A percentile compares a stretch with the other conserved stretches of the same genome.
phyloP scores from a whole-genome alignment of 352 stramenopile species.

The Globisporangium perplexum region DNA sequence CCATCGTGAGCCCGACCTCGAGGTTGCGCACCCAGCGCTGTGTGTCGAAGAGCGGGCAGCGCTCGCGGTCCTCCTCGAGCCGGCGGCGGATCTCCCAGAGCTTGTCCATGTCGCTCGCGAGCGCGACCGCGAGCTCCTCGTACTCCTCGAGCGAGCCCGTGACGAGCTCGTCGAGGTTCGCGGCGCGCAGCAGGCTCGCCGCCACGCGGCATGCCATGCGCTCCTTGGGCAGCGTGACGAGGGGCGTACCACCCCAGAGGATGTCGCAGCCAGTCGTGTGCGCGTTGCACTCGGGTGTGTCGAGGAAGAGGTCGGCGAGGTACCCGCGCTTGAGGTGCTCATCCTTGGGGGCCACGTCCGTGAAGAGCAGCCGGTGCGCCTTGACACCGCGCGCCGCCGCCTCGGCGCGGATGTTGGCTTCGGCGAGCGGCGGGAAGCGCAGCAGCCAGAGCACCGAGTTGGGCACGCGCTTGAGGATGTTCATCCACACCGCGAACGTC shows the following conservation, averaged over 20 bases:
- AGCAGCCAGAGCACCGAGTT: conserved; percentile 91
- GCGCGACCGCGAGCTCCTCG: conserved; percentile 85
- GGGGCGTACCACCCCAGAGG: conserved; percentile 88
- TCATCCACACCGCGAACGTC: conserved; percentile 91
- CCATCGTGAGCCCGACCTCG: conserved; percentile 64
- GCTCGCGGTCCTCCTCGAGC: conserved; percentile 60
- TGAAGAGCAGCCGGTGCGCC: conserved; percentile 72
- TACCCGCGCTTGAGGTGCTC: conserved; percentile 88
- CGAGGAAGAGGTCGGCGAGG: conserved; percentile 90
- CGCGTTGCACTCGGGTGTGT: conserved; percentile 89
- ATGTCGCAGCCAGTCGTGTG: conserved; percentile 92
- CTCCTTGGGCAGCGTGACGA: conserved; percentile 89
- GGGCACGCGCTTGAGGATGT: conserved; percentile 90
- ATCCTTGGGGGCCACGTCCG: conserved; percentile 82
- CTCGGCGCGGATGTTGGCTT: conserved; percentile 85
- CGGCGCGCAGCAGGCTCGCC: conserved; percentile 76
- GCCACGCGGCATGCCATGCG: conserved; percentile 89
- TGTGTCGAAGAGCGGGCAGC: conserved; percentile 80
- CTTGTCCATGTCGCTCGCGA: conserved; percentile 85
- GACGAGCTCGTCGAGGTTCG: conserved; percentile 80
- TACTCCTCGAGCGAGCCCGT: conserved; percentile 77
- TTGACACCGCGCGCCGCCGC: conserved; percentile 66
- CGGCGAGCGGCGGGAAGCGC: conserved; percentile 71
- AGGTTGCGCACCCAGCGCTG: conserved; percentile 79
- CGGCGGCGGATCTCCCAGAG: conserved; percentile 70